Base-by-base conservation (phyloP, 305 asterid species). In the Salvia sclarea region DNA sequence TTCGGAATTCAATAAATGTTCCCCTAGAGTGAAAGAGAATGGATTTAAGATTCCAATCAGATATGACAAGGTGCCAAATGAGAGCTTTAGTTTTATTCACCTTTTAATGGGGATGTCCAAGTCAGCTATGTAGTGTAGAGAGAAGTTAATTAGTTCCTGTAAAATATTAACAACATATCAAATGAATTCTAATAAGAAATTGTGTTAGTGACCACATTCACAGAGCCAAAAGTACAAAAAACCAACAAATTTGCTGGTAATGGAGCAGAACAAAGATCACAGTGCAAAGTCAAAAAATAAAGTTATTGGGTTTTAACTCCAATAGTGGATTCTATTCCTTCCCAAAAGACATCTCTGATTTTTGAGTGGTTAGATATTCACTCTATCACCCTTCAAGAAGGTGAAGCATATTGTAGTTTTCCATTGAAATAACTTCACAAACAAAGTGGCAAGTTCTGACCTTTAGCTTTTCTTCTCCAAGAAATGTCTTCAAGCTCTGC, bases 21-120 rank as follows among this genome's bases (percentile, higher is more conserved):
- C 98, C 98, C 84, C 97, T 93, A 68, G 9, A 80, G 71, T 48
- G 70, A 45, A 72, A 69, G 53, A 40, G 37, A 69, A 80, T 21
- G 28, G 54, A 55, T 17, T 24, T 67, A 48, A 76, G 74, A 74
- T 59, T 67, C 53, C 61, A 38, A 25, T 69, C 41, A 61, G 13
- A 59, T 37, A 54, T 13, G 33, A 50, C 28, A 30, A 21, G 49
- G 17, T 20, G 79, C 1, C 20, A 16, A 5, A 49, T 70, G 35
- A 58, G 74, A 58, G 73, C 61, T 66, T 72, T 64, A 12, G 45
- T 40, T 73, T 68, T 69, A 52, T 76, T 73, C 58, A 88, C 97
- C 98, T 86, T 79, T 94, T 94, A 58, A 94, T 87, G 53, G 97
- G 96, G 66, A 91, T 94, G 80, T 94, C 96, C 88, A 94, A 80